Evolutionary conservation across 208 protist genomes (phyloP).

Genomic region (Trichomonas vaginalis): DNA sequence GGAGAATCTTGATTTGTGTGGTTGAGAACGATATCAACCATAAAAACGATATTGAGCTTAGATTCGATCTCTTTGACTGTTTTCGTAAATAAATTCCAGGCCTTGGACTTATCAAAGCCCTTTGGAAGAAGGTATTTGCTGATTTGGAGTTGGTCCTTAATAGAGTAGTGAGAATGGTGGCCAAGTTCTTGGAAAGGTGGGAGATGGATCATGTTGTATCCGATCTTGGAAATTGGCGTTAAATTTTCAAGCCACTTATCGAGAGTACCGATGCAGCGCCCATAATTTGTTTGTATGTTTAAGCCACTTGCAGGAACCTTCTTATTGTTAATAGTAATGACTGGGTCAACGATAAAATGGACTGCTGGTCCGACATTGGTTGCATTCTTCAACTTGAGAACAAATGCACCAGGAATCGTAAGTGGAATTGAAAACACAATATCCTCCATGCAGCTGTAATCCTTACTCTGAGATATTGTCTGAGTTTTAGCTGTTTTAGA

Average conservation of each 20-base stretch:
- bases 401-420: neutral
- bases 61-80: neutral
- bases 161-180: neutral
- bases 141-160: neutral
- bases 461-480: neutral
- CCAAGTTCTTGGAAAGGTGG: slow-evolving; percentile 14
- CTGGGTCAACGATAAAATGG: neutral
- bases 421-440: neutral
- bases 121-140: neutral
- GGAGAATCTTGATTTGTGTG: neutral
- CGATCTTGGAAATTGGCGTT: neutral
- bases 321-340: neutral
- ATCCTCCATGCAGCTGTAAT: neutral
- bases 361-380: neutral
- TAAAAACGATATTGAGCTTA: neutral
- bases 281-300: slow-evolving; percentile 1
- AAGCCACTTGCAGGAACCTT: neutral
- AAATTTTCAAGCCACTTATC: neutral
- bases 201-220: slow-evolving; percentile 12
- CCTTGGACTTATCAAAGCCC: neutral
- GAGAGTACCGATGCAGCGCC: neutral
- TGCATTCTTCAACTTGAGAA: neutral
- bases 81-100: neutral
- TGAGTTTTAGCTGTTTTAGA: neutral
- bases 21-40: neutral